A percentile compares a stretch with the other conserved stretches of the same genome.
Evolutionary conservation across 331 rosid genomes (phyloP).

Genomic region (Spiraea crenata): DNA sequence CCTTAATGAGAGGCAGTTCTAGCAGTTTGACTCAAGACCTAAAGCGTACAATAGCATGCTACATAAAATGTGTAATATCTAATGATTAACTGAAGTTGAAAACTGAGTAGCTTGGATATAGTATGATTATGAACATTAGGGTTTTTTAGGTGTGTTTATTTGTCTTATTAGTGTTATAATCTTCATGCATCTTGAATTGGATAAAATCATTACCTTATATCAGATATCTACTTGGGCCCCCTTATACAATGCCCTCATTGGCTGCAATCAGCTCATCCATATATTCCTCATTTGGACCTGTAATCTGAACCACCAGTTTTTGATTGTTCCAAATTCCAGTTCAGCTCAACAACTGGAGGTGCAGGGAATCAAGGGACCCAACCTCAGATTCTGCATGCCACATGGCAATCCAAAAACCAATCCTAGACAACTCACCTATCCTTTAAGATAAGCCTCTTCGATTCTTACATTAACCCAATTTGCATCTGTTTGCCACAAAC

Average conservation of each 20-base stretch:
- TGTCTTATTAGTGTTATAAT: too few species aligned
- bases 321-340: constrained; percentile 48
- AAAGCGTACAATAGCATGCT: too few species aligned
- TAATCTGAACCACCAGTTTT: constrained; percentile 47
- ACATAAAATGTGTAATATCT: too few species aligned
- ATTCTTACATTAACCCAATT: constrained; percentile 23
- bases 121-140: too few species aligned
- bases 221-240: constrained; percentile 11
- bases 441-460: constrained; percentile 56
- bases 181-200: too few species aligned
- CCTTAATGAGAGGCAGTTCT: too few species aligned
- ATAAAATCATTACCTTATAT: background rate
- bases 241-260: background rate
- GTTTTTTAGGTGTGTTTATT: too few species aligned
- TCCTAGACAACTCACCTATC: constrained; percentile 50
- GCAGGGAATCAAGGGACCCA: constrained; percentile 9
- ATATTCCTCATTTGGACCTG: constrained; percentile 14
- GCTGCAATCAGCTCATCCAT: constrained; percentile 12
- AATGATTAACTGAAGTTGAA: too few species aligned
- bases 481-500: constrained; percentile 10
- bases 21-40: too few species aligned
- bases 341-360: constrained; percentile 40
- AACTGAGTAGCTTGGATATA: too few species aligned
- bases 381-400: constrained; percentile 56
- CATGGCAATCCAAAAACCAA: constrained; percentile 54